Base-by-base conservation (phyloP, 2,329 filamentous ascomycete genomes). In the Pseudogymnoascus sp. region DNA sequence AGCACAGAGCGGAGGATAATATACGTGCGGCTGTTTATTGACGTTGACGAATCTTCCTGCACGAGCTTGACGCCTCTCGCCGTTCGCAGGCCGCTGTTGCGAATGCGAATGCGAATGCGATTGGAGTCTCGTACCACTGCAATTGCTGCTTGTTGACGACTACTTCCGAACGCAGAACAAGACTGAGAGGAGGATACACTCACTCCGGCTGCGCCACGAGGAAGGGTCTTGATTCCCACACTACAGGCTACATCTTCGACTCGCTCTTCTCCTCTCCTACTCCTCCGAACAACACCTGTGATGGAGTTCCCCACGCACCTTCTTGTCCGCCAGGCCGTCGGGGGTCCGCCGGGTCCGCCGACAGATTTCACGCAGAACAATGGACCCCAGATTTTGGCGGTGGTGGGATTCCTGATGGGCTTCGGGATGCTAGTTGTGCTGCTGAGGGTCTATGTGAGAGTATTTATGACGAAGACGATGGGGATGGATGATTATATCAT, bases 401-500 rank as follows among this genome's bases (percentile, higher is more conserved):
- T 75, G 35, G 71, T 72, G 28, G 73, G 71, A 19, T 64, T 71
- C 1, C 71, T 76, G 41, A 72, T 71, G 34, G 70, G 67, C 2
- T 37, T 72, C 8, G 70, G 74, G 4, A 61, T 71, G 2, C 5
- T 74, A 2, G 64, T 73, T 1, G 72, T 77, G 4, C 3, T 72
- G 4, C 64, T 73, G 9, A 71, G 76, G 39, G 67, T 73, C 28
- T 78, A 76, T 64, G 77, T 79, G 15, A 71, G 78, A 23, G 58
- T 70, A 6, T 62, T 67, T 6, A 74, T 80, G 69, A 66, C 80
- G 34, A 75, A 74, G 38, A 73, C 73, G 13, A 69, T 77, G 56
- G 76, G 77, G 1, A 39, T 66, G 2, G 78, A 81, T 67, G 78
- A 81, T 65, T 76, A 71, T 61, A 62, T 75, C 2, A 79, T 80